phyloP scores from a whole-genome alignment of 768 basidiomycete species.

The Termitomyces sp. region DNA sequence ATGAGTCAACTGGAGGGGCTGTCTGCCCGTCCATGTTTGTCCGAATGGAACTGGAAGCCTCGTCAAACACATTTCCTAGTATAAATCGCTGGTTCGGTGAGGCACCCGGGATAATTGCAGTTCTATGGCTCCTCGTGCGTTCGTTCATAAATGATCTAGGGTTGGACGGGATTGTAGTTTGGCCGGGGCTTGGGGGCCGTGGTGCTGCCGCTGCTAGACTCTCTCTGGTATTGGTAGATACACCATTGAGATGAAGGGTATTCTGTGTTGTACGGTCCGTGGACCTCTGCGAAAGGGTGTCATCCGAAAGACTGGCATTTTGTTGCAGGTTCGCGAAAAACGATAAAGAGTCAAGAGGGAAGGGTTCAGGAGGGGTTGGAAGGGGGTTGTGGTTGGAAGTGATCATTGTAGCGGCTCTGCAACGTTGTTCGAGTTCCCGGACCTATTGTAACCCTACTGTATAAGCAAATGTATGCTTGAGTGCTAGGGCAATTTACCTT shows the following conservation, averaged over 20 bases:
- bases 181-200: not conserved
- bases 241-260: not conserved
- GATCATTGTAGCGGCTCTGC: slow-evolving; percentile 24
- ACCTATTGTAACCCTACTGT: slow-evolving; percentile 14
- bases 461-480: not conserved
- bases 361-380: slow-evolving; percentile 52
- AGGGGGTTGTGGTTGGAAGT: slow-evolving; percentile 44
- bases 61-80: slow-evolving; percentile 10
- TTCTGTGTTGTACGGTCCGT: not conserved
- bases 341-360: slow-evolving; percentile 42
- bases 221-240: not conserved
- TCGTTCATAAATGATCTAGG: not conserved
- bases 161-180: not conserved
- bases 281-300: not conserved
- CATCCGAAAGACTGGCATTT: not conserved
- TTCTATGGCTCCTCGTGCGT: slow-evolving; percentile 14
- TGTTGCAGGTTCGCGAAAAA: slow-evolving; percentile 28
- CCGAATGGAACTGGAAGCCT: not conserved
- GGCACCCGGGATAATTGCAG: slow-evolving; percentile 29
- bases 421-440: slow-evolving; percentile 33
- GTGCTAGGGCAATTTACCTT: slow-evolving; percentile 11
- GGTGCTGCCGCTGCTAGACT: not conserved
- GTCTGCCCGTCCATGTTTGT: not conserved
- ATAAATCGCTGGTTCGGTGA: slow-evolving; percentile 27
- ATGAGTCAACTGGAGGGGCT: slow-evolving; percentile 16